Evolutionary conservation across 371 early-diverging fungal species (phyloP).

Genomic region (Mucor piriformis): DNA sequence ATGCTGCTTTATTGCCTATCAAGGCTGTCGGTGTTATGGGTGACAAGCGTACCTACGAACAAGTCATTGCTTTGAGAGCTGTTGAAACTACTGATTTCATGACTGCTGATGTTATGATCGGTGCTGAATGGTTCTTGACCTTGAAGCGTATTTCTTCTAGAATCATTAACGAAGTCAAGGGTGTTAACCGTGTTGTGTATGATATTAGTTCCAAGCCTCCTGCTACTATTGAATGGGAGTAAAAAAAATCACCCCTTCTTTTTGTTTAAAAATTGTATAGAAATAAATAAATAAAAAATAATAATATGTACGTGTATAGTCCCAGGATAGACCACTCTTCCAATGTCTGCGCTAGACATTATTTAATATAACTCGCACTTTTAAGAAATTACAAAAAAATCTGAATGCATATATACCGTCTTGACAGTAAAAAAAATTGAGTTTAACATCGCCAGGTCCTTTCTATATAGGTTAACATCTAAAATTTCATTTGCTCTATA

Average conservation of each 20-base stretch:
- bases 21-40: constrained; percentile 98
- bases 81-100: constrained; percentile 97
- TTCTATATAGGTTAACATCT: too few relatives aligned
- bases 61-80: constrained; percentile 95
- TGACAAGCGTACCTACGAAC: constrained; percentile 97
- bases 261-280: too few relatives aligned
- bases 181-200: constrained; percentile 96
- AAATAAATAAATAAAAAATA: not conserved
- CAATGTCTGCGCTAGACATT: too few relatives aligned
- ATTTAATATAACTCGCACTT: too few relatives aligned
- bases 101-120: constrained; percentile 93
- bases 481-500: too few relatives aligned
- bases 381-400: too few relatives aligned
- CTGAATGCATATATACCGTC: too few relatives aligned
- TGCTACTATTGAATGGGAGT: constrained; percentile 95
- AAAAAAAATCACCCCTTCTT: constrained; percentile 20
- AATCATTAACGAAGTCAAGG: constrained; percentile 97
- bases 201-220: constrained; percentile 96
- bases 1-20: constrained; percentile 93
- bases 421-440: too few relatives aligned
- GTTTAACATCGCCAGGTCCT: too few relatives aligned
- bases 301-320: too few relatives aligned
- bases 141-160: constrained; percentile 90
- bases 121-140: constrained; percentile 54
- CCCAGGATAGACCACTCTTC: too few relatives aligned